These are phyloP conservation scores for Skeletonema marinoi DNA, from an alignment of 108 stramenopile genomes.

Conservation along the genomic window DNA sequence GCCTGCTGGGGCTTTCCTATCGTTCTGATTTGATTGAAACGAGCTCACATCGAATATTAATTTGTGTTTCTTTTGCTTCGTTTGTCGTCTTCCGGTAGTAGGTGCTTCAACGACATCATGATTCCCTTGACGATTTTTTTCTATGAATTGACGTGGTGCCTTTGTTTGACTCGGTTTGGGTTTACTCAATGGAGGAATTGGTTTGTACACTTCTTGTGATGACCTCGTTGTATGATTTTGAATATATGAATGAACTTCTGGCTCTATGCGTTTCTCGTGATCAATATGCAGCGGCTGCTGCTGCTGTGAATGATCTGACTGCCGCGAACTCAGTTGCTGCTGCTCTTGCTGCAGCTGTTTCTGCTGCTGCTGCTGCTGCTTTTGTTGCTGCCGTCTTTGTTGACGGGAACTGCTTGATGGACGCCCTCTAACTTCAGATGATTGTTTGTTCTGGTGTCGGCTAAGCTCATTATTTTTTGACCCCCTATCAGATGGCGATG, in stretches of 20 bases:
- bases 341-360: no score
- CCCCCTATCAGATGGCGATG: not conserved
- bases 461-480: not conserved
- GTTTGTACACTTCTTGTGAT: not conserved
- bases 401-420: conserved; percentile 1
- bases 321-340: conserved; percentile 48
- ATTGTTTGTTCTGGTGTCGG: not conserved
- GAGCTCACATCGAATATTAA: conserved; percentile 27
- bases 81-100: conserved; percentile 8
- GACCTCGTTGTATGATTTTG: not conserved
- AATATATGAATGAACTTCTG: not conserved
- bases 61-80: conserved; percentile 32
- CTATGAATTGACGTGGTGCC: not conserved
- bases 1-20: not conserved
- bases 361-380: not conserved
- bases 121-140: not conserved
- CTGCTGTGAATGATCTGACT: conserved; percentile 14
- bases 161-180: not conserved
- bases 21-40: conserved; percentile 1
- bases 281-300: not conserved
- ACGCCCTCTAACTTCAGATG: not conserved
- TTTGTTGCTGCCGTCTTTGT: conserved; percentile 9
- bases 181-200: not conserved
- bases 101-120: not conserved
- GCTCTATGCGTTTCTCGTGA: not conserved